A percentile compares a stretch with the other conserved stretches of the same genome.
Evolutionary conservation across 169 alveolate species (phyloP).

Genomic region (Plasmodium sp.): DNA sequence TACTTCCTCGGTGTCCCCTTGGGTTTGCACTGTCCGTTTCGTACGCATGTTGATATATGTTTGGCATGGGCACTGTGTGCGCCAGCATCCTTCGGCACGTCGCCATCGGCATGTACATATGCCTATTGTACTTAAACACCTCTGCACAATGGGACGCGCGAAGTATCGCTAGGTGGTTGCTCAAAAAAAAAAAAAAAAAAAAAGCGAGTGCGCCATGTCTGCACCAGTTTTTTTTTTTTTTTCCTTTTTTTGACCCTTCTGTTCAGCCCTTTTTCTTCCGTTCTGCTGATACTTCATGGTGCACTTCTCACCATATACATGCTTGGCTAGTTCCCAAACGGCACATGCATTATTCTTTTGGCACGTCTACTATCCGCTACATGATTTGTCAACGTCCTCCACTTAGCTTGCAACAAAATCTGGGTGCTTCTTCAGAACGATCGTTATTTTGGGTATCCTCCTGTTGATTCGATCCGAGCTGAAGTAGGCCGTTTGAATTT

Average conservation of each 20-base stretch:
- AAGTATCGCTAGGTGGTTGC: not conserved
- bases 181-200: not conserved
- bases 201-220: too few relatives aligned
- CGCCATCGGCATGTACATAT: not conserved
- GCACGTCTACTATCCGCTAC: not conserved
- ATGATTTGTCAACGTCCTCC: not conserved
- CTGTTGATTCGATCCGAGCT: constrained; percentile 79
- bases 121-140: not conserved
- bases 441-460: constrained; percentile 80
- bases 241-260: not conserved
- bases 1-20: not conserved
- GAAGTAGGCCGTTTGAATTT: constrained; percentile 80
- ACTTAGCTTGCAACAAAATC: constrained; percentile 60
- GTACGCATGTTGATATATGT: not conserved
- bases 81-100: not conserved
- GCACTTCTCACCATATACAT: not conserved
- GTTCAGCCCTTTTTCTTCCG: not conserved
- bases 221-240: not conserved
- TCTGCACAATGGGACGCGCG: not conserved
- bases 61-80: not conserved
- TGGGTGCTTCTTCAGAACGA: constrained; percentile 71
- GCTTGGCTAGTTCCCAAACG: not conserved
- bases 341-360: not conserved
- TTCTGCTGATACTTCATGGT: not conserved
- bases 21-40: not conserved